Percentiles rank a stretch among this genome's conserved stretches.
Conservation (phyloP, 352 stramenopile species). For the Phytopythium montanum region DNA sequence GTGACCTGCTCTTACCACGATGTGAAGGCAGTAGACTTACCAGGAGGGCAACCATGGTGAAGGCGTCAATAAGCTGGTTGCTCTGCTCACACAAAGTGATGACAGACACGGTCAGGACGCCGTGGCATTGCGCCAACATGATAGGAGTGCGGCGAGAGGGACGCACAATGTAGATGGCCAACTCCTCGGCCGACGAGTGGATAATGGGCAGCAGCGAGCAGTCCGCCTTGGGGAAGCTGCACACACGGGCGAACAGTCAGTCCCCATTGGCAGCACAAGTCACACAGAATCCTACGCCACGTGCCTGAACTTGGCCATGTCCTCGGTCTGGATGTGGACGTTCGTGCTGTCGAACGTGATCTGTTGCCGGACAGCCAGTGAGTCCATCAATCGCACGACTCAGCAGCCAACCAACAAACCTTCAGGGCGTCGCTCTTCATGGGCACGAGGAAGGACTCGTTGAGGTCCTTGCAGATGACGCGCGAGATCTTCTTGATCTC, state of each 20-base stretch:
- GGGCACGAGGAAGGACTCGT: constrained; percentile 97
- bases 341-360: constrained; percentile 85
- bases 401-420: constrained; percentile 17
- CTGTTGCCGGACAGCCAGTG: constrained; percentile 18
- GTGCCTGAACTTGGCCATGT: constrained; percentile 91
- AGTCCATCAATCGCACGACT: neutral
- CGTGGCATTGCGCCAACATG: neutral
- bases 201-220: constrained; percentile 96
- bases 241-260: neutral
- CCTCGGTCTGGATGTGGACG: constrained; percentile 92
- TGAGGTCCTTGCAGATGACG: constrained; percentile 95
- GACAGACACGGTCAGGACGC: neutral
- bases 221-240: constrained; percentile 91
- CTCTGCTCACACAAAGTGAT: constrained; percentile 36
- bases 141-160: neutral
- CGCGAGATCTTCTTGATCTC: constrained; percentile 96
- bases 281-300: neutral
- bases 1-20: neutral
- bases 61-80: constrained; percentile 84
- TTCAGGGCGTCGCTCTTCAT: constrained; percentile 93
- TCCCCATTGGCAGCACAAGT: neutral
- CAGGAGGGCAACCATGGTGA: constrained; percentile 72
- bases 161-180: constrained; percentile 93
- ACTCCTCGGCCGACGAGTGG: constrained; percentile 96
- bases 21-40: constrained; percentile 17